Evolutionary conservation across 495 filamentous ascomycete species (phyloP).

Genomic region (Thermothielavioides terrestris): DNA sequence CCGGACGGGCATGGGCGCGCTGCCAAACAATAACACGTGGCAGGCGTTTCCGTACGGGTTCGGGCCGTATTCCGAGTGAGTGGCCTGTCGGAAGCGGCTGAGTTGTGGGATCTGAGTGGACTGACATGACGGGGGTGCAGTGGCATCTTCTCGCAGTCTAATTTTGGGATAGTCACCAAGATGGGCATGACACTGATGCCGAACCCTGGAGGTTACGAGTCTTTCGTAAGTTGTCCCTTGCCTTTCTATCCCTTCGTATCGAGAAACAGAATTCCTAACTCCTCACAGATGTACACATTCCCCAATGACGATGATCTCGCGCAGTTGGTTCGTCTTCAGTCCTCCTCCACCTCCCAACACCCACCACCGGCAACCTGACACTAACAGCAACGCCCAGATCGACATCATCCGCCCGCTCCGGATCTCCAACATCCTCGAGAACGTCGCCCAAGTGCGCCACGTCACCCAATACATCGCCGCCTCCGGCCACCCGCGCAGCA

Average conservation of each 20-base stretch:
- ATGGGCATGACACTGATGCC: constrained; percentile 51
- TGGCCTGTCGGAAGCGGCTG: too few species aligned
- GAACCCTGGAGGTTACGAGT: constrained; percentile 41
- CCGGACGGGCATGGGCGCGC: constrained; percentile 52
- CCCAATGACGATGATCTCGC: constrained; percentile 43
- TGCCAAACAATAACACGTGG: constrained; percentile 40
- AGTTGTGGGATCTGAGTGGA: too few species aligned
- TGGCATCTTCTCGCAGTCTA: constrained; percentile 51
- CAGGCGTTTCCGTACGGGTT: constrained; percentile 48
- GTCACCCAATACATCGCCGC: constrained; percentile 43
- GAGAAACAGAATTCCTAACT: too few species aligned
- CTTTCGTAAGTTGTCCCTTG: too few species aligned
- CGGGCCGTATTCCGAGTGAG: constrained; percentile 47
- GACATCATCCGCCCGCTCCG: constrained; percentile 45
- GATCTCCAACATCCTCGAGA: constrained; percentile 44
- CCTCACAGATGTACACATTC: constrained; percentile 47
- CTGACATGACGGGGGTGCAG: too few species aligned
- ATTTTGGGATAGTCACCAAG: constrained; percentile 51
- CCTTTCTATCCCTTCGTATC: too few species aligned
- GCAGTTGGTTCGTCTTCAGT: constrained; percentile 26
- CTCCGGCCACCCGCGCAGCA: constrained; percentile 32
- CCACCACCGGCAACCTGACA: too few species aligned
- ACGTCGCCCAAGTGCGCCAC: constrained; percentile 48
- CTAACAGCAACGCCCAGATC: constrained; percentile 24
- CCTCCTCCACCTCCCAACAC: too few species aligned